These are phyloP conservation scores for Pichia sporocuriosa DNA, from an alignment of 805 yeast species.

Conservation along the genomic window DNA sequence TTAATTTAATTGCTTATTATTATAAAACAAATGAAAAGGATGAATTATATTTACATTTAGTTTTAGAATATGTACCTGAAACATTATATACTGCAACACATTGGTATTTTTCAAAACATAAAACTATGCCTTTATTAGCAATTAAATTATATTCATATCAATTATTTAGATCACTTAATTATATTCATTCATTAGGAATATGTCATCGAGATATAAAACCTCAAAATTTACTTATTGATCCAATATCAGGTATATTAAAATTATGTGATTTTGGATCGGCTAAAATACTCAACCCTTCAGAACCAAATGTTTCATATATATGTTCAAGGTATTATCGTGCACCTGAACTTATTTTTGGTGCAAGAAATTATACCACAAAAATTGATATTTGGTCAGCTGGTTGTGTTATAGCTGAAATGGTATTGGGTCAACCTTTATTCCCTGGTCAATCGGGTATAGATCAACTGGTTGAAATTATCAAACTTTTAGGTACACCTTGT, in stretches of 20 bases:
- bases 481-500: conserved; percentile 91
- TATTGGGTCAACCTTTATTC: conserved; percentile 92
- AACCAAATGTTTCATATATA: conserved; percentile 93
- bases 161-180: conserved; percentile 68
- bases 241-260: conserved; percentile 75
- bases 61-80: conserved; percentile 92
- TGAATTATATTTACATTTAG: conserved; percentile 81
- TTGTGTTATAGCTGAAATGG: conserved; percentile 95
- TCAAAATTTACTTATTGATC: conserved; percentile 82
- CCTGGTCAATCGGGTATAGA: conserved; percentile 98
- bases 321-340: conserved; percentile 97
- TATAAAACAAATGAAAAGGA: conserved; percentile 59
- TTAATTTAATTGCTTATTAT: conserved; percentile 80
- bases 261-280: conserved; percentile 97
- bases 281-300: conserved; percentile 78
- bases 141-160: conserved; percentile 80
- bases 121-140: conserved; percentile 83
- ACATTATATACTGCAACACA: conserved; percentile 88
- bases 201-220: conserved; percentile 95
- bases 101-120: conserved; percentile 67
- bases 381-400: conserved; percentile 98
- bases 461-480: conserved; percentile 93
- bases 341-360: conserved; percentile 95
- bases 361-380: conserved; percentile 91
- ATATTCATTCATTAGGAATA: conserved; percentile 66